Evolutionary conservation across 805 yeast genomes (phyloP).

Genomic region (Pichia insulana): DNA sequence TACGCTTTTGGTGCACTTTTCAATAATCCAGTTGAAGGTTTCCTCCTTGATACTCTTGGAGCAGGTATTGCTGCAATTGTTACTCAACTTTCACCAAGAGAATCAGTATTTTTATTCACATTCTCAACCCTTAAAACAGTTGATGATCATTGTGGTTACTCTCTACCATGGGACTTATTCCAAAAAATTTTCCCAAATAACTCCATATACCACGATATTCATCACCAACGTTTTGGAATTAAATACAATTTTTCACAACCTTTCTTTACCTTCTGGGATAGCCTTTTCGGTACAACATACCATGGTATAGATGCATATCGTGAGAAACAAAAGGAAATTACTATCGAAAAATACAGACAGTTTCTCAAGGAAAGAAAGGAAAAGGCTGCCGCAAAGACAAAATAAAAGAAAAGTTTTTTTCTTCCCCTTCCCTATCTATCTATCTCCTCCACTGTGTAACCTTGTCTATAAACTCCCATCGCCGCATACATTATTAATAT

Average conservation of each 20-base stretch:
- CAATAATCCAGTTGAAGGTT: slow-evolving; percentile 92
- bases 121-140: slow-evolving; percentile 94
- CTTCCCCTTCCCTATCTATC: background rate
- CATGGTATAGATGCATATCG: slow-evolving; percentile 56
- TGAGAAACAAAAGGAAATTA: slow-evolving; percentile 55
- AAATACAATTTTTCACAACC: slow-evolving; percentile 93
- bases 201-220: slow-evolving; percentile 93
- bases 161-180: slow-evolving; percentile 84
- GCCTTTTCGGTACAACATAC: slow-evolving; percentile 60
- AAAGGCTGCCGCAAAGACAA: background rate
- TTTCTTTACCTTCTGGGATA: slow-evolving; percentile 92
- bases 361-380: slow-evolving; percentile 37
- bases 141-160: slow-evolving; percentile 98
- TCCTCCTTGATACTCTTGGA: slow-evolving; percentile 83
- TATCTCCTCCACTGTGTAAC: too few relatives aligned
- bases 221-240: slow-evolving; percentile 93
- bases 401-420: background rate
- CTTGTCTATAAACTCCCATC: background rate
- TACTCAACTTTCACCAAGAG: slow-evolving; percentile 65
- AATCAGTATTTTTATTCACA: slow-evolving; percentile 62
- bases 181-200: slow-evolving; percentile 90
- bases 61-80: slow-evolving; percentile 73
- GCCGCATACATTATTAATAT: too few relatives aligned
- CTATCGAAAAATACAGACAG: slow-evolving; percentile 56
- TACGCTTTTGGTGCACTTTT: slow-evolving; percentile 95